phyloP scores from a whole-genome alignment of 2,329 filamentous ascomycete genomes.

The Aspergillus melleus region DNA sequence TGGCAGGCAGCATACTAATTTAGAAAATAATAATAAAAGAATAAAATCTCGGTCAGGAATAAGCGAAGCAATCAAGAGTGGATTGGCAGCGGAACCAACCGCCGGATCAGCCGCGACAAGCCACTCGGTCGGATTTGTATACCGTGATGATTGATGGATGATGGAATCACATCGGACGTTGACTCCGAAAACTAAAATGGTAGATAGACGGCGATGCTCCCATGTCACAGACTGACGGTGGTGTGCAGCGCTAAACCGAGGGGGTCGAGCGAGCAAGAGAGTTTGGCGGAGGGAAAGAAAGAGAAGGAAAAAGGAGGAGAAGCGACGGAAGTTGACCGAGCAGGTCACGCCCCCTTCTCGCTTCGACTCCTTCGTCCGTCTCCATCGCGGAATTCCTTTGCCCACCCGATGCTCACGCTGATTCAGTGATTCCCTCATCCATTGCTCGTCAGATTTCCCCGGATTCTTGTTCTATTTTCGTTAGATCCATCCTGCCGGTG shows the following conservation, averaged over 20 bases:
- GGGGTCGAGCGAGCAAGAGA: background rate
- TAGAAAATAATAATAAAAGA: background rate
- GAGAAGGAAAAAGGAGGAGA: background rate
- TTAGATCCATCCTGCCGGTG: background rate
- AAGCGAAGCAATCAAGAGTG: background rate
- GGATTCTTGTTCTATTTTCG: slow-evolving; percentile 5
- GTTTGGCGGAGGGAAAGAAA: background rate
- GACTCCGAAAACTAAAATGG: too few relatives aligned
- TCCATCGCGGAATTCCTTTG: slow-evolving; percentile 2
- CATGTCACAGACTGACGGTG: too few relatives aligned
- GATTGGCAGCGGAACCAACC: slow-evolving; percentile 9
- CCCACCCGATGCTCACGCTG: background rate
- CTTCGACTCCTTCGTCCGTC: background rate
- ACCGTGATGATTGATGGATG: background rate
- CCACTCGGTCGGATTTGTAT: background rate
- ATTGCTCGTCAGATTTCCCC: slow-evolving; percentile 4
- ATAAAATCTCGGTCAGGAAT: background rate
- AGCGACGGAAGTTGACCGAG: slow-evolving; percentile 29
- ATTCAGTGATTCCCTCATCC: background rate
- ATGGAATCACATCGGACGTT: background rate
- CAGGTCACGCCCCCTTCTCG: slow-evolving; percentile 5
- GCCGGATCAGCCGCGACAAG: background rate
- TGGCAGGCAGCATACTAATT: too few relatives aligned
- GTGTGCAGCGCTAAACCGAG: too few relatives aligned
- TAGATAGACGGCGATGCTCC: too few relatives aligned